Percentiles rank a stretch among this genome's conserved stretches.
These are phyloP conservation scores for Casuarina glauca DNA, from an alignment of 306 rosid species.

Conservation along the genomic window DNA sequence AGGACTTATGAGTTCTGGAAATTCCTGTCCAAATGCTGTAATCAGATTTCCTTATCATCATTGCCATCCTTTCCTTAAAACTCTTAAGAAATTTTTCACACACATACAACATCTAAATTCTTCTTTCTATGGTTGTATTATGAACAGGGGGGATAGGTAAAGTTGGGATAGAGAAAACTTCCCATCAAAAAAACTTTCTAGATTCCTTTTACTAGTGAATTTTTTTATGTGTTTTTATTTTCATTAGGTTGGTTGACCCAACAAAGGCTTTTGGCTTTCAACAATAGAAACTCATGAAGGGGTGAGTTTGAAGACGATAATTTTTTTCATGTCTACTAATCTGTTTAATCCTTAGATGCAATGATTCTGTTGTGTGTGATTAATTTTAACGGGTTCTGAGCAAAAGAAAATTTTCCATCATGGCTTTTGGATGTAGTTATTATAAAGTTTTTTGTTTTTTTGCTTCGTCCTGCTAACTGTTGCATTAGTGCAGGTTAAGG, in stretches of 20 bases:
- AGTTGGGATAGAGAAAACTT: background rate
- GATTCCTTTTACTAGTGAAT: conserved; percentile 10
- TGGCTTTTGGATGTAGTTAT: background rate
- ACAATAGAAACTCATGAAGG: conserved; percentile 63
- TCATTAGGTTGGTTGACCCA: conserved; percentile 73
- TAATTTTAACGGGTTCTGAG: conserved; percentile 16
- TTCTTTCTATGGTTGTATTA: background rate
- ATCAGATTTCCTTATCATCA: background rate
- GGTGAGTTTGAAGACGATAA: conserved; percentile 38
- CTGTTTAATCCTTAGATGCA: background rate
- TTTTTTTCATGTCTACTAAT: conserved; percentile 5
- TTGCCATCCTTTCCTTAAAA: background rate
- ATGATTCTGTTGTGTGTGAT: background rate
- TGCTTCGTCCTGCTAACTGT: conserved; percentile 14
- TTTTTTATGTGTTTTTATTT: conserved; percentile 17
- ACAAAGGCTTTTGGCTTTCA: conserved; percentile 87
- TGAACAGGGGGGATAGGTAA: background rate
- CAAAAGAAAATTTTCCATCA: conserved; percentile 1
- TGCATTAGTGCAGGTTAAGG: conserved; percentile 60
- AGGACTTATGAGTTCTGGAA: background rate
- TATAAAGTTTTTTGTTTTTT: conserved; percentile 9
- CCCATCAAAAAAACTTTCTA: conserved; percentile 1
- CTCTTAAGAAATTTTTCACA: background rate
- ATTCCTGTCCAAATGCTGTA: background rate
- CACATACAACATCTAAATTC: background rate